Conservation (phyloP, 129 eudicot genomes). For the Centella asiatica region DNA sequence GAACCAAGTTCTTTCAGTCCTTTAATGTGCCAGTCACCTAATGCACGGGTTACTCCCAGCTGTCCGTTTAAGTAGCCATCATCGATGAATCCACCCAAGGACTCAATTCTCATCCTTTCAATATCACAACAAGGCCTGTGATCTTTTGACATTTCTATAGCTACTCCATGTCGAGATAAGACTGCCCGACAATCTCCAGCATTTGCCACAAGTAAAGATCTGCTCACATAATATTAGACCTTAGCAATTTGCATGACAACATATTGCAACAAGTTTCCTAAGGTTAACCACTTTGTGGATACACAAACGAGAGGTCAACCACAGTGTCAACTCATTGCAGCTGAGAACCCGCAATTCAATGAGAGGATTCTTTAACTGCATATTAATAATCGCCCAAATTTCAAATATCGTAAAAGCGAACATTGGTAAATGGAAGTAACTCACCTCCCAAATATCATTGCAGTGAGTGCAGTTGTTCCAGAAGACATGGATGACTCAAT, state of each 20-base stretch:
- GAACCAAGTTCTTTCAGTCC: constrained; percentile 54
- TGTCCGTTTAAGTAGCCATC: constrained; percentile 82
- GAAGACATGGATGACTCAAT: constrained; percentile 64
- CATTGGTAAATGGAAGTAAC: neutral
- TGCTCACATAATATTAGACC: constrained; percentile 17
- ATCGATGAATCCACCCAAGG: constrained; percentile 69
- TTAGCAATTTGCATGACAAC: neutral
- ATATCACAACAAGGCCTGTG: constrained; percentile 60
- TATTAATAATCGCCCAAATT: neutral
- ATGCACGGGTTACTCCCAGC: constrained; percentile 77
- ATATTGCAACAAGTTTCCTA: too few relatives aligned
- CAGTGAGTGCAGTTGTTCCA: constrained; percentile 95
- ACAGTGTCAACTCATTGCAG: neutral
- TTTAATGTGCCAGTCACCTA: constrained; percentile 85
- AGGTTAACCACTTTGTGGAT: too few relatives aligned
- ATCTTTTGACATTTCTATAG: constrained; percentile 85
- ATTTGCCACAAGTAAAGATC: constrained; percentile 90
- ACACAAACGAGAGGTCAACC: neutral
- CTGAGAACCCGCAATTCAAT: neutral
- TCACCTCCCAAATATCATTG: constrained; percentile 89
- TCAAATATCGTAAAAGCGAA: neutral
- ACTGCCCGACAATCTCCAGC: constrained; percentile 96
- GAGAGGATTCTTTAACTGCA: neutral
- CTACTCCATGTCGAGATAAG: constrained; percentile 65
- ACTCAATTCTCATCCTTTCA: constrained; percentile 60